Base-by-base conservation (phyloP, 108 stramenopile species). In the Skeletonema costatum region DNA sequence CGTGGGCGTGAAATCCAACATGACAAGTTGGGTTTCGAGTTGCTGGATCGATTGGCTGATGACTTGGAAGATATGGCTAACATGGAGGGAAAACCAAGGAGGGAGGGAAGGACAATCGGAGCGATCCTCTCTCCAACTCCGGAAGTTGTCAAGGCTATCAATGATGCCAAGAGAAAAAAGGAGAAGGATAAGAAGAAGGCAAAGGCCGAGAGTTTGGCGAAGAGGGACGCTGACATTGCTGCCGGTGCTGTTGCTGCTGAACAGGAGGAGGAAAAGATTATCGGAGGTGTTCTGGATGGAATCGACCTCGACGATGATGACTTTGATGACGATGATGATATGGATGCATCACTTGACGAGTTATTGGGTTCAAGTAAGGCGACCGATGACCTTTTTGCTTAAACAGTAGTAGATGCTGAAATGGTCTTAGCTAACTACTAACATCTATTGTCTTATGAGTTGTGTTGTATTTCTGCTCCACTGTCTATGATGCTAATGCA, bases 1-100 rank as follows among this genome's bases (percentile, higher is more conserved):
- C 87, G 88, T 56, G 96, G 96, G 9, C 73, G 95, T 12, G 93
- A 96, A 67, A 79, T 93, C 6, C 89, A 92, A 70, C 92, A 93
- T 74, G 90, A 91, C 71, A 81, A 89, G 29, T 76, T 93, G 19
- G 95, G 92, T 16, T 84, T 83, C 60, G 90, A 93, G 10, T 66
- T 96, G 17, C 70, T 94, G 78, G 83, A 87, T 3, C 81, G 81
- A 53, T 64, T 96, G 62, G 87, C 91, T 2, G 74, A 68, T 12
- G 95, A 92, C 60, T 75, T 96, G 70, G 84, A 78, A 32, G 74
- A 85, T 29, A 63, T 88, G 48, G 77, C 74, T 46, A 77, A 75
- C 32, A 88, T 82, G 74, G 93, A 96, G 74, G 91, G 93, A 35
- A 80, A 74, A 32, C 87, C 93, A 9, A 88, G 89, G 36, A 80